These are phyloP conservation scores for Debaryomyces psychrophilus DNA, from an alignment of 1,139 yeast genomes.

Conservation along the genomic window DNA sequence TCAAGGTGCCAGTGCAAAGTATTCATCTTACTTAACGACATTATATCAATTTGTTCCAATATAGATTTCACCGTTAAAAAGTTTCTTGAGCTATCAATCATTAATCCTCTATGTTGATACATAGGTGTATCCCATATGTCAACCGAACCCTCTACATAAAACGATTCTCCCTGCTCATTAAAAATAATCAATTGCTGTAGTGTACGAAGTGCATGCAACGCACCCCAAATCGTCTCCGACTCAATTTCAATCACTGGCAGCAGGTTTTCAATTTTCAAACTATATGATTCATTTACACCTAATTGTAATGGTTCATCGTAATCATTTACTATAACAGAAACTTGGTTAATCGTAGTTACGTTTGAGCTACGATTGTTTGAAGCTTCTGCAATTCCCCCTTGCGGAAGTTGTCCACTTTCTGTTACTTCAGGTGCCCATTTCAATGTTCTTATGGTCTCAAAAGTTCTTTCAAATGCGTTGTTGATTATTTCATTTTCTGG, in stretches of 20 bases:
- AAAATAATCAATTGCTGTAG: conserved; percentile 46
- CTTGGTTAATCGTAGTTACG: not conserved
- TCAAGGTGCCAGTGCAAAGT: conserved; percentile 50
- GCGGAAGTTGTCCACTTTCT: conserved; percentile 22
- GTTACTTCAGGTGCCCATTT: conserved; percentile 34
- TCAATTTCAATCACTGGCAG: conserved; percentile 24
- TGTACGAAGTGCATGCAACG: conserved; percentile 47
- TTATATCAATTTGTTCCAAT: conserved; percentile 43
- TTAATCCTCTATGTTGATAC: conserved; percentile 48
- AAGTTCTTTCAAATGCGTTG: conserved; percentile 6
- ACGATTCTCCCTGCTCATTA: conserved; percentile 23
- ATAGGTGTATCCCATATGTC: conserved; percentile 41
- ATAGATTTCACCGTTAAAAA: conserved; percentile 35
- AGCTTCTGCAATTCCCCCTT: conserved; percentile 11
- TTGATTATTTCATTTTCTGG: not conserved
- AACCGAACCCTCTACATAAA: conserved; percentile 38
- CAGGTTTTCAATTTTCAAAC: conserved; percentile 20
- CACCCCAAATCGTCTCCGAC: conserved; percentile 49
- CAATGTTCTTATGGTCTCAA: conserved; percentile 18
- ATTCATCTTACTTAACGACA: conserved; percentile 47
- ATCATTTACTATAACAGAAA: conserved; percentile 25
- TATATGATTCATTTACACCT: conserved; percentile 47
- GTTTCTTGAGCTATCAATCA: conserved; percentile 50
- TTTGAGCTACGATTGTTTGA: not conserved
- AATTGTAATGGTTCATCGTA: conserved; percentile 36